These are phyloP conservation scores for Solanum chmielewskii DNA, from an alignment of 257 asterid genomes.

Conservation along the genomic window DNA sequence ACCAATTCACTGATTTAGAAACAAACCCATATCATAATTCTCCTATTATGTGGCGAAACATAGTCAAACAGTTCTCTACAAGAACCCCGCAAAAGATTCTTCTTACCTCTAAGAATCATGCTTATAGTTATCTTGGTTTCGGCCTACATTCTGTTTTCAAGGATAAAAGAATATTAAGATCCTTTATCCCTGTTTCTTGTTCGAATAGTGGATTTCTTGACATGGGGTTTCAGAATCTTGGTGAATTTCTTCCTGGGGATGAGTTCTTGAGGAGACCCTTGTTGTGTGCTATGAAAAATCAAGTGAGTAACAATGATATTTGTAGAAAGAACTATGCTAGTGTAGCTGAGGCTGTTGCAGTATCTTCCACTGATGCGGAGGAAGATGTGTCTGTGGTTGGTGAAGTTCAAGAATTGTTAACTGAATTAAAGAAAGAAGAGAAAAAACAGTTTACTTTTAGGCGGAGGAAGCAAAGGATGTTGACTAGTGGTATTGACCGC, in stretches of 20 bases:
- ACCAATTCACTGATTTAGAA: conserved; percentile 10
- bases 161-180: conserved; percentile 7
- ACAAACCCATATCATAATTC: conserved; percentile 18
- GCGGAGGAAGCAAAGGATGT: conserved; percentile 23
- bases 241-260: conserved; percentile 5
- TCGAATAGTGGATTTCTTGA: conserved; percentile 13
- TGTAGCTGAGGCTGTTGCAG: conserved; percentile 67
- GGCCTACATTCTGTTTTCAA: conserved; percentile 15
- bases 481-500: conserved; percentile 26
- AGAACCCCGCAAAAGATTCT: conserved; percentile 12
- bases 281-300: conserved; percentile 5
- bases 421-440: conserved; percentile 50
- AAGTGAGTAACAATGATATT: conserved; percentile 8
- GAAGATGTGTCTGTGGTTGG: conserved; percentile 16
- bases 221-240: conserved; percentile 17
- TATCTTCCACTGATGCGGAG: conserved; percentile 44
- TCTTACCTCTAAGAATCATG: conserved; percentile 8
- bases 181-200: conserved; percentile 22
- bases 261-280: conserved; percentile 16
- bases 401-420: conserved; percentile 47
- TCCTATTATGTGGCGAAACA: conserved; percentile 66
- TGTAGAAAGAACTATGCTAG: conserved; percentile 44
- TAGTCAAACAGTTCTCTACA: conserved; percentile 31
- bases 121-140: conserved; percentile 32
- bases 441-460: conserved; percentile 10